Base-by-base conservation (phyloP, 805 yeast genomes). In the Lipomyces sp. region DNA sequence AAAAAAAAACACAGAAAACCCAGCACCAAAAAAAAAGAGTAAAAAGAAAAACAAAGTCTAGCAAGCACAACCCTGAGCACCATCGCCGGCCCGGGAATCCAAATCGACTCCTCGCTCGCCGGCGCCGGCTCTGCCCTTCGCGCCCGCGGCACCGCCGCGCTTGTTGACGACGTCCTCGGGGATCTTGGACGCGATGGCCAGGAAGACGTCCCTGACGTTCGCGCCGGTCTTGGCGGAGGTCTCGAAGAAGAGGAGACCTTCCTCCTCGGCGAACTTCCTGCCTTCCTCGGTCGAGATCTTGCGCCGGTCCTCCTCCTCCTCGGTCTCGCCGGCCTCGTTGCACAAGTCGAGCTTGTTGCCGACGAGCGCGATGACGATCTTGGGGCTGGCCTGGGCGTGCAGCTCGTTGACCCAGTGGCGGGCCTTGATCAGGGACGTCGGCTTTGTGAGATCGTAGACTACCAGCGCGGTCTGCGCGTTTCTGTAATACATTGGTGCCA, bases 351-450 rank as follows among this genome's bases (percentile, higher is more conserved):
- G 78, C 71, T 91, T 91, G 74, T 90, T 91, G 34, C 96, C 98
- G 26, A 90, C 96, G 34, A 91, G 75, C 2, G 98, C 98, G 68
- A 91, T 89, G 51, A 88, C 81, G 45, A 91, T 91, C 57, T 84
- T 90, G 58, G 86, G 86, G n/a, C 86, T 77, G 18, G 97, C 97
- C 70, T 90, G 98, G 60, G 90, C 95, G 65, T 88, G 95, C 60
- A 91, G 77, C 68, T 91, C 98, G 65, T 86, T 86, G 48, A 91
- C 96, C 98, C 98, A 91, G 70, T 91, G 97, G 63, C 97, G 84
- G 6, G 98, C 98, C 69, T 91, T 89, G 62, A 89, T 83, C 63
- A 91, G 91, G 22, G 95, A 84, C 13, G 95, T 93, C 2, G 96
- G 96, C 65, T 89, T 89, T 35, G 98, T 90, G 60, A 91, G 80